Base-by-base conservation (phyloP, 495 filamentous ascomycete species). In the Trichocladium uniseriatum region DNA sequence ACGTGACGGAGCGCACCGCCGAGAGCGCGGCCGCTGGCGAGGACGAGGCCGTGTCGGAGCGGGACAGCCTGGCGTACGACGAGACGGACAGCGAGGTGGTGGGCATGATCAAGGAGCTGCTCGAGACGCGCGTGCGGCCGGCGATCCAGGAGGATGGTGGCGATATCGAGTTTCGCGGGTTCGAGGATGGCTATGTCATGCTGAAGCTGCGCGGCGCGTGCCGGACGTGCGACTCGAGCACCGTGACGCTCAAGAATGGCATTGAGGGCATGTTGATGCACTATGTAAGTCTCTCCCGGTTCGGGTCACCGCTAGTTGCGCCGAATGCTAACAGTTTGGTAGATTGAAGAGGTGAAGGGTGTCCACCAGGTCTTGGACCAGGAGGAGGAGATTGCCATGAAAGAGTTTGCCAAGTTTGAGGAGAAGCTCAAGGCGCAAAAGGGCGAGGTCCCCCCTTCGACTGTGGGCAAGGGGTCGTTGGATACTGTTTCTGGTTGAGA, bases 121-220 rank as follows among this genome's bases (percentile, higher is more conserved):
- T 98, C 44, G 94, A 98, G 69, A 98, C 94, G 18, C 71, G 92
- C 43, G 94, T 98, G 58, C 74, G 92, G 35, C 92, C 92, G 2
- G 83, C 92, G 5, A 98, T 98, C 48, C 91, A 95, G 67, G 91
- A 98, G 62, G 92, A 98, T 53, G 92, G 92, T 16, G 92, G 92
- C 10, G 92, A 98, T 67, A 95, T 98, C 60, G 92, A 97, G 68
- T 86, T 89, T 58, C 73, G 84, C 3, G 90, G 91, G 3, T 97
- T 96, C 54, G 78, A 89, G 58, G 76, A 92, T 53, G 92, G 92
- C 0, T 76, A 83, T 44, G 92, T 98, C 13, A 57, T 81, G 60
- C 63, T 98, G 53, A 98, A 95, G 72, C 66, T 98, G 52, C 76
- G 89, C 11, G 92, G 92, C 34, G 92, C 92, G 31, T 98, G 92